Evolutionary conservation across 2,329 filamentous ascomycete genomes (phyloP).

Genomic region (Sporothrix humicola): DNA sequence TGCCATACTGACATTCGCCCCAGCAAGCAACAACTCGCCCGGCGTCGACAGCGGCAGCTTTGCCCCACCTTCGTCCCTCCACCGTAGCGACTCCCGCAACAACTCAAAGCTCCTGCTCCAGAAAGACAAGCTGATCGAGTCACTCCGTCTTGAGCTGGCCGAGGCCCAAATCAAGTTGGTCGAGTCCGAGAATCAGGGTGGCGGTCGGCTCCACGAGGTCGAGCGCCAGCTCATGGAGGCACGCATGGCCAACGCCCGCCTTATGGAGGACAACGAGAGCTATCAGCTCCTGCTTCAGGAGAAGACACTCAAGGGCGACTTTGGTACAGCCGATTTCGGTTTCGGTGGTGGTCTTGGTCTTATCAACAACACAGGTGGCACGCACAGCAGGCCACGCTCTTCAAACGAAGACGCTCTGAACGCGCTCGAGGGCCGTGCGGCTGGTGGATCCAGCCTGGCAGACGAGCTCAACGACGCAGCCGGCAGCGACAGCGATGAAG

Average conservation of each 20-base stretch:
- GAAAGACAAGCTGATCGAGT: constrained; percentile 96
- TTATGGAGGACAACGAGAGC: constrained; percentile 99
- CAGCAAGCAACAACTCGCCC: constrained; percentile 63
- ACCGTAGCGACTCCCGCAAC: constrained; percentile 86
- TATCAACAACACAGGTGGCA: constrained; percentile 8
- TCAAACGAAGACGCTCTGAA: constrained; percentile 68
- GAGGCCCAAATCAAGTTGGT: constrained; percentile 95
- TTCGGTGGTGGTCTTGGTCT: constrained; percentile 55
- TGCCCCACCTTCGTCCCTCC: constrained; percentile 80
- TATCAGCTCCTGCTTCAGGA: constrained; percentile 94
- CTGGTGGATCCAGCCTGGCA: constrained; percentile 64
- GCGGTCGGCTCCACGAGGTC: constrained; percentile 85
- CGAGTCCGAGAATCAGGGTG: constrained; percentile 91
- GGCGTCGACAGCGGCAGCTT: constrained; percentile 78
- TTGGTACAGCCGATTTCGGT: constrained; percentile 81
- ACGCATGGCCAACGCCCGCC: constrained; percentile 90
- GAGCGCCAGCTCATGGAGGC: constrained; percentile 89
- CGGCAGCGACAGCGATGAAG: constrained; percentile 33
- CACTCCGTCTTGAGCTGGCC: constrained; percentile 85
- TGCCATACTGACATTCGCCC: constrained; percentile 33
- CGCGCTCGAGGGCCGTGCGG: constrained; percentile 63
- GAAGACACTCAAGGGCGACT: constrained; percentile 93
- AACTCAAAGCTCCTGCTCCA: constrained; percentile 89
- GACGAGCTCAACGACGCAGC: constrained; percentile 81
- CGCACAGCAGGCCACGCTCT: constrained; percentile 45